Base-by-base conservation (phyloP, 1,284 basidiomycete species). In the Apiotrichum laibachii region DNA sequence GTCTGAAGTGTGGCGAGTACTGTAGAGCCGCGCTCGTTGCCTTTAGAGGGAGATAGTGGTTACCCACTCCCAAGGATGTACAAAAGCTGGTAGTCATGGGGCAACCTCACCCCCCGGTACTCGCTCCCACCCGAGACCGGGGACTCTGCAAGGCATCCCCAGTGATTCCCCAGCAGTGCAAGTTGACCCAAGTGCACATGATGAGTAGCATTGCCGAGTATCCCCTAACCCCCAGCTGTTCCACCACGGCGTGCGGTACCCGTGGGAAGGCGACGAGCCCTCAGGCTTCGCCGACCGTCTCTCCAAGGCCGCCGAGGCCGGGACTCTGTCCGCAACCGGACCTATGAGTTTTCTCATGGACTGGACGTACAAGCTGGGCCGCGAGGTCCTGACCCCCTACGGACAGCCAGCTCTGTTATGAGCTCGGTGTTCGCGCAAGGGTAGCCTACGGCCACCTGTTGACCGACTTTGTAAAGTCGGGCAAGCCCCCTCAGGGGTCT, bases 381-480 rank as follows among this genome's bases (percentile, higher is more conserved):
- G 73, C 6, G 80, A 80, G 57, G 64, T 81, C 19, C 67, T 82
- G 35, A 77, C 76, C 15, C 78, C 80, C 8, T 78, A 80, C 51
- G 81, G 81, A 11, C 60, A n/a, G 80, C 57, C 50, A 77, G 63
- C 64, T 79, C 57, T 71, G 74, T 54, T 78, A 76, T 59, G 68
- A 72, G 55, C 68, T 77, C n/a, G 76, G 77, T 47, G 72, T 71
- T 6, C 59, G 62, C 15, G 65, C 70, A 43, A 52, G 77, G 10
- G 66, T 70, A 72, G 89, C 89, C 77, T 92, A 91, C 66, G 90
- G 89, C 3, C 86, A 85, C 76, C 78, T 92, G 50, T 81, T 91
- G 33, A 82, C 89, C 85, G 87, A 90, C 68, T 92, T 92, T 70
- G 89, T 88, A 16, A 64, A 62, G 56, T 11, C 12, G 19, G 64